Conservation (phyloP, 2,329 filamentous ascomycete genomes). For the Teratosphaeria epicoccoides region DNA sequence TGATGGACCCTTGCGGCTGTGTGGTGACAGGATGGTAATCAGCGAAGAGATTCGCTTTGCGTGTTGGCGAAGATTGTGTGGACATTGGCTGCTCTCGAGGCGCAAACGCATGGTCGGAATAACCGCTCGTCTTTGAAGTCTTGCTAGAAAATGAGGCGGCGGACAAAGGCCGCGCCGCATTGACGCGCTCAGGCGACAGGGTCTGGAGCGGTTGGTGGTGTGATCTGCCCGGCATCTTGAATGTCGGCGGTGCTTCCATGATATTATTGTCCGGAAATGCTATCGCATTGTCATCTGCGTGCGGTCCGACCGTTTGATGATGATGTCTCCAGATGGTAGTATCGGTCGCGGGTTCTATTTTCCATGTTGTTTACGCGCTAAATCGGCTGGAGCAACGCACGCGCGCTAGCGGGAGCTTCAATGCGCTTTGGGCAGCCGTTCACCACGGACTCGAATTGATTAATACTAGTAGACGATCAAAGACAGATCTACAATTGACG, state of each 20-base stretch:
- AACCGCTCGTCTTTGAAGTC: conserved; percentile 17
- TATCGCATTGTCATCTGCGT: background rate
- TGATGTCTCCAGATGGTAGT: background rate
- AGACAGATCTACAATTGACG: too few relatives aligned
- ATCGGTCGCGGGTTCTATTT: background rate
- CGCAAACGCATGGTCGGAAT: conserved; percentile 5
- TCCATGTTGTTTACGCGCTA: background rate
- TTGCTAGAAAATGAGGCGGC: conserved; percentile 33
- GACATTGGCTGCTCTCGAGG: conserved; percentile 7
- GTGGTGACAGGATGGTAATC: conserved; percentile 17
- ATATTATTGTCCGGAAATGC: background rate
- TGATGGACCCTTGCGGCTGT: conserved; percentile 8
- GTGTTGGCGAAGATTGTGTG: conserved; percentile 25
- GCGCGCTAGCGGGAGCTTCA: too few relatives aligned
- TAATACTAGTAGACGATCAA: too few relatives aligned
- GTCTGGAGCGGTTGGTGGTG: conserved; percentile 42
- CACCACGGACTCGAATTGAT: too few relatives aligned
- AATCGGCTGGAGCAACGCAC: too few relatives aligned
- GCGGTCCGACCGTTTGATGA: background rate
- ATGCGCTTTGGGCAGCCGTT: too few relatives aligned
- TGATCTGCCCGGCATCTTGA: conserved; percentile 42
- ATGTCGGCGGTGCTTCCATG: conserved; percentile 34
- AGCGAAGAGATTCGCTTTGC: conserved; percentile 21
- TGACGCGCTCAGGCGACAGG: conserved; percentile 54
- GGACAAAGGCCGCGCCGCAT: conserved; percentile 27